Conservation (phyloP, 2,329 filamentous ascomycete genomes). For the Seiridium unicorne region DNA sequence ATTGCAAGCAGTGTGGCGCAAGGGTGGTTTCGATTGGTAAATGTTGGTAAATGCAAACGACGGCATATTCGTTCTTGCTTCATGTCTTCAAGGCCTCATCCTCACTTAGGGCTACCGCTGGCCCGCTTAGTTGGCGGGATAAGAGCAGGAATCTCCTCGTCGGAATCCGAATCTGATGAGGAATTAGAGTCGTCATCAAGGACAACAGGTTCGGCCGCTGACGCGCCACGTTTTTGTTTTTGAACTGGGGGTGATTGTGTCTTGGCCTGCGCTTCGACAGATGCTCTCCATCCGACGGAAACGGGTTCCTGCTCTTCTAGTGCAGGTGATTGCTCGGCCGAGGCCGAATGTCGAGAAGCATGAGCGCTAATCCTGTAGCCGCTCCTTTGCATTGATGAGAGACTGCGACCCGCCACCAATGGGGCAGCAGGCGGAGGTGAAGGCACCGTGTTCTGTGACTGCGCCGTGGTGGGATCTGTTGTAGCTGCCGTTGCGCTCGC, state of each 20-base stretch:
- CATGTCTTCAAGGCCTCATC: neutral
- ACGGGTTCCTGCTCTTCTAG: constrained; percentile 7
- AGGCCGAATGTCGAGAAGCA: constrained; percentile 7
- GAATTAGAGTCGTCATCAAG: constrained; percentile 20
- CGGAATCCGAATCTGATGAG: constrained; percentile 13
- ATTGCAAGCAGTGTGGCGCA: too few species aligned
- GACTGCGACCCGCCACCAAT: constrained; percentile 15
- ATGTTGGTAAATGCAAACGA: too few species aligned
- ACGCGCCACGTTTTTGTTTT: constrained; percentile 14
- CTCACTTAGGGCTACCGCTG: neutral
- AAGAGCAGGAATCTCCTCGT: constrained; percentile 27
- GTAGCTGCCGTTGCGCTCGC: constrained; percentile 22
- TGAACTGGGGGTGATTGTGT: neutral
- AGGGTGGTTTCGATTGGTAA: too few species aligned
- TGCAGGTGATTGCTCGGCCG: constrained; percentile 6
- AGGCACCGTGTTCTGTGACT: neutral
- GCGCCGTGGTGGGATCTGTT: constrained; percentile 12
- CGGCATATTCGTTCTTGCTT: too few species aligned
- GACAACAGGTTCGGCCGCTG: constrained; percentile 20
- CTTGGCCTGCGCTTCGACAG: neutral
- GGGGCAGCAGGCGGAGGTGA: neutral
- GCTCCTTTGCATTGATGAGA: constrained; percentile 25
- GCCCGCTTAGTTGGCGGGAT: constrained; percentile 13
- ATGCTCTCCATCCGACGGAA: neutral
- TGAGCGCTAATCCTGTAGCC: constrained; percentile 29